Base-by-base conservation (phyloP, 192 early-diverging fungal genomes). In the Thoreauomyces humboldtii region DNA sequence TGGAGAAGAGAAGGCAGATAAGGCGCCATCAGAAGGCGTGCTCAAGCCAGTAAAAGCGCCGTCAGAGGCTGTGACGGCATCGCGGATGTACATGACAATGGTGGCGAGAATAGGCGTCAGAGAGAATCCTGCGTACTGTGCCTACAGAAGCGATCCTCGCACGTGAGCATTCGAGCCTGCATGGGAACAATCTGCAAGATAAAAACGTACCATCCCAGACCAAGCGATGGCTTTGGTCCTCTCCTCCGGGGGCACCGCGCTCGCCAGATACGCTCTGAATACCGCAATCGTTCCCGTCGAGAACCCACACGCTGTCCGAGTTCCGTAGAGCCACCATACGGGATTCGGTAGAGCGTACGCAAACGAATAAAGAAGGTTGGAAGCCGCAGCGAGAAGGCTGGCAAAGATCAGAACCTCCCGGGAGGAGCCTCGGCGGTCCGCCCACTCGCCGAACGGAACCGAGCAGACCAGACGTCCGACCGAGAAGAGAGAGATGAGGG, bases 81-180 rank as follows among this genome's bases (percentile, higher is more conserved):
- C 41, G 14, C 37, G 29, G 15, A 45, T 24, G 2, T 25, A 29
- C 25, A 66, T 66, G 24, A 66, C 34, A 46, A 73, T 25, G 5
- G 71, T 65, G 6, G 71, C 41, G 2, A 73, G 17, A 19, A 61
- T 48, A 2, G 71, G 71, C 48, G 71, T 73, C 25, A 73, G 34
- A 11, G 71, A 73, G 42, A 73, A 73, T 7, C 71, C 71, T 0
- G 62, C 71, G 32, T 73, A 73, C 47, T 73, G 71, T 7, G 67
- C 67, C 44, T 52, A 47, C 53, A 34, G 7, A 55, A 42, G 41
- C 9, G 41, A 9, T 12, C 9, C n/a, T 42, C 11, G 9, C 11
- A n/a, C 41, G n/a, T n/a, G n/a, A n/a, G n/a, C 41, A 42, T 42
- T 42, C 41, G n/a, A 12, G 9, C 41, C 9, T 9, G 9, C n/a